phyloP scores from a whole-genome alignment of 805 yeast species.

The Monosporozyma siamensis region DNA sequence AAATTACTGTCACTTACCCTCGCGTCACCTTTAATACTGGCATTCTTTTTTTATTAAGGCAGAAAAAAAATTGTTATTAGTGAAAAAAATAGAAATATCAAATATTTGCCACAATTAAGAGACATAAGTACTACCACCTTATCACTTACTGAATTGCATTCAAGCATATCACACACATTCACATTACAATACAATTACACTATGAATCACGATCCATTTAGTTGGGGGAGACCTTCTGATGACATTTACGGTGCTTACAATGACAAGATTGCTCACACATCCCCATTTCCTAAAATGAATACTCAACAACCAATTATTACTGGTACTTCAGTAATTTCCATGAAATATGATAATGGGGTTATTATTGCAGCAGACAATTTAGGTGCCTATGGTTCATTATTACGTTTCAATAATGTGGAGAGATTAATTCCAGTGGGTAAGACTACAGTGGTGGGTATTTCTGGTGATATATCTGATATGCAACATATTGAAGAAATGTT shows the following conservation, averaged over 20 bases:
- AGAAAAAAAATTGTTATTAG: too few species aligned
- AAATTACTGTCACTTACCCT: too few species aligned
- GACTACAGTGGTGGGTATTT: slow-evolving; percentile 81
- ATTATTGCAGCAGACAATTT: slow-evolving; percentile 91
- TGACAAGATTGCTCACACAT: slow-evolving; percentile 59
- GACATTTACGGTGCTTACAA: slow-evolving; percentile 76
- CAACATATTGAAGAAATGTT: slow-evolving; percentile 70
- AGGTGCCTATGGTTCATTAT: slow-evolving; percentile 87
- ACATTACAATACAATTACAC: not conserved
- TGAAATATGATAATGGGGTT: slow-evolving; percentile 84
- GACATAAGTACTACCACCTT: too few species aligned
- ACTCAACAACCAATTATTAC: slow-evolving; percentile 94
- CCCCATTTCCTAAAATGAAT: slow-evolving; percentile 61
- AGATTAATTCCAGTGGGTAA: slow-evolving; percentile 78
- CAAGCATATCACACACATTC: not conserved
- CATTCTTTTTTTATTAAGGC: not conserved
- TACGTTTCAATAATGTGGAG: slow-evolving; percentile 77
- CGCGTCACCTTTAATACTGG: not conserved
- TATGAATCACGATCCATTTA: slow-evolving; percentile 92
- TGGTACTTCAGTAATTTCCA: slow-evolving; percentile 89
- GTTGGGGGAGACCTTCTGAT: slow-evolving; percentile 93
- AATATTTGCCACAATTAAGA: slow-evolving; percentile 1
- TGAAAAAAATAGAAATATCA: too few species aligned
- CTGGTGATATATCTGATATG: slow-evolving; percentile 92
- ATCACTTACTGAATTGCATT: too few species aligned